Evolutionary conservation across 371 early-diverging fungal genomes (phyloP).

Genomic region (Rhizopus stolonifer): DNA sequence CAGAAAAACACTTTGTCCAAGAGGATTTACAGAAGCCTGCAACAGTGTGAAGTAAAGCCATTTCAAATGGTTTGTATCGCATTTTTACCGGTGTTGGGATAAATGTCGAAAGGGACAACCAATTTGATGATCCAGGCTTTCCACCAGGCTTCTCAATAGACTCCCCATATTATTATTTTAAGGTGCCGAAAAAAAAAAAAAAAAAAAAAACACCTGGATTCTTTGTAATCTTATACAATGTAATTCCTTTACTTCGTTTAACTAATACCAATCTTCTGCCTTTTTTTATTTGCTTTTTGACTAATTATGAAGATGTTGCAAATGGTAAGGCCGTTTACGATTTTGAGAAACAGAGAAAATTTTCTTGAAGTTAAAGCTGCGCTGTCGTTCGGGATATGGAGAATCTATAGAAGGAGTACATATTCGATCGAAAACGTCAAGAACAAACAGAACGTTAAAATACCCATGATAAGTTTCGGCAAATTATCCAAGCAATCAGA

Average conservation of each 20-base stretch:
- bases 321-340: conserved; percentile 9
- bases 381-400: conserved; percentile 10
- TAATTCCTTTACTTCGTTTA: too few relatives aligned
- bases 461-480: conserved; percentile 11
- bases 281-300: background rate
- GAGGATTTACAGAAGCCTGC: conserved; percentile 14
- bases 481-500: conserved; percentile 23
- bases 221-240: too few relatives aligned
- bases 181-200: too few relatives aligned
- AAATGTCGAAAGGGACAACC: conserved; percentile 19
- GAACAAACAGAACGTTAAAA: conserved; percentile 14
- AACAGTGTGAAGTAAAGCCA: conserved; percentile 12
- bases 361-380: conserved; percentile 12
- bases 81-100: conserved; percentile 21
- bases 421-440: conserved; percentile 16
- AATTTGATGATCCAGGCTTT: conserved; percentile 13
- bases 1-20: conserved; percentile 16
- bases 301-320: conserved; percentile 8
- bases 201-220: background rate
- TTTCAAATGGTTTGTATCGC: conserved; percentile 18
- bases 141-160: too few relatives aligned
- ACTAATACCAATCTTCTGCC: background rate
- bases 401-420: conserved; percentile 18
- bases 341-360: conserved; percentile 10
- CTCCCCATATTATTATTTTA: too few relatives aligned